Evolutionary conservation across 2,329 filamentous ascomycete species (phyloP).

Genomic region (Botryosphaeria dothidea): DNA sequence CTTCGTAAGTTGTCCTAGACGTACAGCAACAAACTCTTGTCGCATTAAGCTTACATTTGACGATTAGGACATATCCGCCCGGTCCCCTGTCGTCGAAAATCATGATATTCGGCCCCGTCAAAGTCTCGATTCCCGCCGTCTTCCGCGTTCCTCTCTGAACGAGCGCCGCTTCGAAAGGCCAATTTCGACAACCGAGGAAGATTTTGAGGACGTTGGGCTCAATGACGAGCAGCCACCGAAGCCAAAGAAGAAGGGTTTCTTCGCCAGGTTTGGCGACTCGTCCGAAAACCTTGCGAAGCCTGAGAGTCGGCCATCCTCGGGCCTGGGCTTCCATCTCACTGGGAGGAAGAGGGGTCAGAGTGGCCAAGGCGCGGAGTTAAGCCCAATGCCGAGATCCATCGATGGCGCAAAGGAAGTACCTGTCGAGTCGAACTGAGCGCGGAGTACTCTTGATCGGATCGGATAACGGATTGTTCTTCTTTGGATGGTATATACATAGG

Average conservation of each 20-base stretch:
- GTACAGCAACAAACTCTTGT: not conserved
- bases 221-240: conserved; percentile 69
- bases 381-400: conserved; percentile 56
- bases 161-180: conserved; percentile 60
- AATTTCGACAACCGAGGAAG: conserved; percentile 70
- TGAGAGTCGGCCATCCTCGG: conserved; percentile 44
- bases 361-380: conserved; percentile 71
- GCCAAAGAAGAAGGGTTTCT: conserved; percentile 74
- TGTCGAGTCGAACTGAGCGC: conserved; percentile 15
- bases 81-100: conserved; percentile 68
- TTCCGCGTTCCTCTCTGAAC: conserved; percentile 62
- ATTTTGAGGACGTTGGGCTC: conserved; percentile 88
- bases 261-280: conserved; percentile 74
- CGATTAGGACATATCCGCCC: conserved; percentile 83
- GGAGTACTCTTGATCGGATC: not conserved
- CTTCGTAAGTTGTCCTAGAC: conserved; percentile 69
- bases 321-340: conserved; percentile 65
- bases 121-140: conserved; percentile 74
- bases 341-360: conserved; percentile 72
- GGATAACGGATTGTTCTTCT: not conserved
- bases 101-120: conserved; percentile 59
- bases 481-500: conserved; percentile 13
- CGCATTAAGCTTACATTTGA: conserved; percentile 16
- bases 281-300: conserved; percentile 27
- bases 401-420: conserved; percentile 24